A percentile compares a stretch with the other conserved stretches of the same genome.
These are phyloP conservation scores for Colletotrichum liaoningense DNA, from an alignment of 2,329 filamentous ascomycete species.

Conservation along the genomic window DNA sequence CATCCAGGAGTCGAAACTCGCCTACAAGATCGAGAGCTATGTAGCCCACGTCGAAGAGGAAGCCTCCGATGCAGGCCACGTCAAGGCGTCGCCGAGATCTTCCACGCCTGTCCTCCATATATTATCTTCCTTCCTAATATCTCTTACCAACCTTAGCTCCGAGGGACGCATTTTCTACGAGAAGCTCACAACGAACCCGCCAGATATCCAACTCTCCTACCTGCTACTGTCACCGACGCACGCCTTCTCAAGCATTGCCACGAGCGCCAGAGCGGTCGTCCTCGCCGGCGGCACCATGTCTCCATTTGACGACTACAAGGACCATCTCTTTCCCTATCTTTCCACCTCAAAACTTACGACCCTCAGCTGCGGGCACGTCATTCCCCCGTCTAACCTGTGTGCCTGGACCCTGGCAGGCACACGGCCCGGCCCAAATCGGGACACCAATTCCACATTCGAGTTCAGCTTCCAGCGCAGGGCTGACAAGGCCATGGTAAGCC, in stretches of 20 bases:
- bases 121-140: slow-evolving; percentile 74
- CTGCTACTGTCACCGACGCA: slow-evolving; percentile 91
- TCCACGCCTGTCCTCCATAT: slow-evolving; percentile 65
- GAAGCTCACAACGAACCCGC: slow-evolving; percentile 47
- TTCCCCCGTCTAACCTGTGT: slow-evolving; percentile 83
- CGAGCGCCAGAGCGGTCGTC: slow-evolving; percentile 86
- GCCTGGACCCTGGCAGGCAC: slow-evolving; percentile 75
- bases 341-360: slow-evolving; percentile 74
- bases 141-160: slow-evolving; percentile 86
- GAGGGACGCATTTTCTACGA: slow-evolving; percentile 76
- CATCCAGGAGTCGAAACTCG: slow-evolving; percentile 90
- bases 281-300: slow-evolving; percentile 98
- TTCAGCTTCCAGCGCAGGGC: slow-evolving; percentile 87
- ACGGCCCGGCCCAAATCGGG: slow-evolving; percentile 42
- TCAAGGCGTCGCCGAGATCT: slow-evolving; percentile 45
- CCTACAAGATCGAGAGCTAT: slow-evolving; percentile 95
- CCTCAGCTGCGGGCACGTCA: slow-evolving; percentile 94
- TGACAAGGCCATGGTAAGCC: slow-evolving; percentile 74
- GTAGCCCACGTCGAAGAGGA: slow-evolving; percentile 70
- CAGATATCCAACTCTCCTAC: slow-evolving; percentile 78
- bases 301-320: slow-evolving; percentile 89
- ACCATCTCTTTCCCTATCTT: slow-evolving; percentile 86
- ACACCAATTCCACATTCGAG: slow-evolving; percentile 71
- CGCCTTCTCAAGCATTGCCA: slow-evolving; percentile 89
- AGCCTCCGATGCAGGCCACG: slow-evolving; percentile 46